These are phyloP conservation scores for Apophysomyces variabilis DNA, from an alignment of 371 early-diverging fungal species.

Conservation along the genomic window DNA sequence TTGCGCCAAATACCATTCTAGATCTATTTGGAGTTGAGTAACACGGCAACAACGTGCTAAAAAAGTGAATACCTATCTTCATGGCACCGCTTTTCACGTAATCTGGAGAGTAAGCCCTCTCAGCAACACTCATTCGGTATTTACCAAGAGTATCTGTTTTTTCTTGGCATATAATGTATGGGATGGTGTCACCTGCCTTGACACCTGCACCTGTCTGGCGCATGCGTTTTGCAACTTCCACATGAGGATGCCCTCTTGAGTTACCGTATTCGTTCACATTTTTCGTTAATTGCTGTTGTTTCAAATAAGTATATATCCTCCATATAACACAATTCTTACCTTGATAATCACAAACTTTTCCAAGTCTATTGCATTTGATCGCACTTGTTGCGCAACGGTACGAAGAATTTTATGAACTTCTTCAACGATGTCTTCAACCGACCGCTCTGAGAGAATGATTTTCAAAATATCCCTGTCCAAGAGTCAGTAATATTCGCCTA, in stretches of 20 bases:
- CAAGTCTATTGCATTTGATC: constrained; percentile 59
- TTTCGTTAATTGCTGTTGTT: constrained; percentile 80
- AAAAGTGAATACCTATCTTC: constrained; percentile 19
- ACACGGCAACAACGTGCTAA: neutral
- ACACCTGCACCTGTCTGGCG: constrained; percentile 70
- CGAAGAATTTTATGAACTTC: constrained; percentile 16
- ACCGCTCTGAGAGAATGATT: constrained; percentile 67
- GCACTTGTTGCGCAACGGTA: constrained; percentile 53
- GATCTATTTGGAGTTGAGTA: constrained; percentile 53
- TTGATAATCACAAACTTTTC: constrained; percentile 93
- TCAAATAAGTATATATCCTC: neutral
- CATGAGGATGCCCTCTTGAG: constrained; percentile 85
- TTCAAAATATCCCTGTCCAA: constrained; percentile 66
- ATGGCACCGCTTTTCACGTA: constrained; percentile 6
- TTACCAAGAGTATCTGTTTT: constrained; percentile 15
- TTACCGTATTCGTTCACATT: constrained; percentile 86
- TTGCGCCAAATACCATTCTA: constrained; percentile 90
- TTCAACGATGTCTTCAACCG: constrained; percentile 58
- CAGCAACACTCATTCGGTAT: neutral
- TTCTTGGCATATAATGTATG: constrained; percentile 88
- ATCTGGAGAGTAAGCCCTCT: constrained; percentile 13
- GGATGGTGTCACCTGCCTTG: constrained; percentile 88
- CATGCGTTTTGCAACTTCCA: constrained; percentile 88
- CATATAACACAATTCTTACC: constrained; percentile 38
- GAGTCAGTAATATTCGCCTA: neutral